Conservation (phyloP, 1,139 yeast genomes). For the Protomyces lactucae-debilis region DNA sequence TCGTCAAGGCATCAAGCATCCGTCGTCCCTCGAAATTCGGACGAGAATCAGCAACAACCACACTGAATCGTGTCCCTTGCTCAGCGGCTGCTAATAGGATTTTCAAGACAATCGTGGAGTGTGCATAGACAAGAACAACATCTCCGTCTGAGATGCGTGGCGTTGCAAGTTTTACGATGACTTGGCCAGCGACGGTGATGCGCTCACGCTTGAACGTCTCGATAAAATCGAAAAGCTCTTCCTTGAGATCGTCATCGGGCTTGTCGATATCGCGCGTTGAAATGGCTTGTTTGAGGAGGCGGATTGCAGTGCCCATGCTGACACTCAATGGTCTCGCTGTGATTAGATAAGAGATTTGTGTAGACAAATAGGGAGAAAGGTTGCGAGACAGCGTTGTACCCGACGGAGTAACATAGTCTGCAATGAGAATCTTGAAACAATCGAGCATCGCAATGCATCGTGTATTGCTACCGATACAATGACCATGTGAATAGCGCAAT, state of each 20-base stretch:
- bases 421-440: slow-evolving; percentile 74
- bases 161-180: slow-evolving; percentile 77
- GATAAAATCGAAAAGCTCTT: slow-evolving; percentile 59
- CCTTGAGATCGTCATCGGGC: slow-evolving; percentile 68
- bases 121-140: slow-evolving; percentile 81
- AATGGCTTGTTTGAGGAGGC: slow-evolving; percentile 94
- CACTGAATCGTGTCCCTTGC: slow-evolving; percentile 64
- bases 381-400: slow-evolving; percentile 84
- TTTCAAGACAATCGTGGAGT: slow-evolving; percentile 75
- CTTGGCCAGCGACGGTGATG: slow-evolving; percentile 74
- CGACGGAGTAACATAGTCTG: slow-evolving; percentile 76
- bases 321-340: slow-evolving; percentile 88
- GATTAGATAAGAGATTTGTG: slow-evolving; percentile 88
- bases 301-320: slow-evolving; percentile 95
- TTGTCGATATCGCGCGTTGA: slow-evolving; percentile 64
- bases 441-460: slow-evolving; percentile 80
- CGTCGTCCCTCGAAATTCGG: slow-evolving; percentile 92
- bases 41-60: slow-evolving; percentile 88
- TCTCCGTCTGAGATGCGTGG: slow-evolving; percentile 71
- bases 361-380: slow-evolving; percentile 81
- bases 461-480: slow-evolving; percentile 82
- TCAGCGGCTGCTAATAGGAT: slow-evolving; percentile 67
- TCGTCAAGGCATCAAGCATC: slow-evolving; percentile 59
- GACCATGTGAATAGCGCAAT: slow-evolving; percentile 73
- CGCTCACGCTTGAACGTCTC: slow-evolving; percentile 80